Evolutionary conservation across 305 asterid species (phyloP).

Genomic region (Solanum chacoense): DNA sequence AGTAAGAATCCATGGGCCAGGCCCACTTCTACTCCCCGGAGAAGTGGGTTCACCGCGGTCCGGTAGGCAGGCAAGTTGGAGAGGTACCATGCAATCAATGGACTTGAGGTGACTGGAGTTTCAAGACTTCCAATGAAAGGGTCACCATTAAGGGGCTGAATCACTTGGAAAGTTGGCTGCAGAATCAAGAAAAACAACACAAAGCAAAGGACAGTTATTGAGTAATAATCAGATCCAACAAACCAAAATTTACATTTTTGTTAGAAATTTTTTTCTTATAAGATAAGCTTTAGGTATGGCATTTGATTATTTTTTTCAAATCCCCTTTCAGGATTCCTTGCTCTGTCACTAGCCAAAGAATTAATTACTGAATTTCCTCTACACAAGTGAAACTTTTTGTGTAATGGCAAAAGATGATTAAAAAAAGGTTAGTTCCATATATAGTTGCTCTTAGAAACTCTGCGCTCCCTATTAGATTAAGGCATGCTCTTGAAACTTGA

Average conservation of each 20-base stretch:
- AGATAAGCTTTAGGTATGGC: neutral
- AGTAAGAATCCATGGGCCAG: constrained; percentile 88
- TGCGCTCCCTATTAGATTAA: too few species aligned
- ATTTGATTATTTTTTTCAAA: neutral
- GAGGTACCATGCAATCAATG: constrained; percentile 92
- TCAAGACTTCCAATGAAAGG: constrained; percentile 96
- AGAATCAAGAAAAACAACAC: neutral
- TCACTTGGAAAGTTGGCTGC: constrained; percentile 95
- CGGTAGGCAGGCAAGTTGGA: constrained; percentile 93
- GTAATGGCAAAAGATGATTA: neutral
- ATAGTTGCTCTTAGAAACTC: neutral
- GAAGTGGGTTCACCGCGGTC: constrained; percentile 92
- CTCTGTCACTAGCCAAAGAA: neutral
- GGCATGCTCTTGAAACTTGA: neutral
- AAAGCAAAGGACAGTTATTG: neutral
- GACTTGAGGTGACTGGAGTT: constrained; percentile 93
- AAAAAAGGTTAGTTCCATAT: neutral
- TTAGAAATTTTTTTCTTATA: neutral
- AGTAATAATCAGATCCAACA: neutral
- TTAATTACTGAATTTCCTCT: neutral
- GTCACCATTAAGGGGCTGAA: constrained; percentile 91
- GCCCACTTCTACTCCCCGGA: constrained; percentile 88
- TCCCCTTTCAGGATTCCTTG: neutral
- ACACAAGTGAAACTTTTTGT: neutral
- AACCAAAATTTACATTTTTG: neutral